Evolutionary conservation across 805 yeast genomes (phyloP), one percentile per base, ranked within the genome.

Genomic region (Yarrowia sp.): DNA sequence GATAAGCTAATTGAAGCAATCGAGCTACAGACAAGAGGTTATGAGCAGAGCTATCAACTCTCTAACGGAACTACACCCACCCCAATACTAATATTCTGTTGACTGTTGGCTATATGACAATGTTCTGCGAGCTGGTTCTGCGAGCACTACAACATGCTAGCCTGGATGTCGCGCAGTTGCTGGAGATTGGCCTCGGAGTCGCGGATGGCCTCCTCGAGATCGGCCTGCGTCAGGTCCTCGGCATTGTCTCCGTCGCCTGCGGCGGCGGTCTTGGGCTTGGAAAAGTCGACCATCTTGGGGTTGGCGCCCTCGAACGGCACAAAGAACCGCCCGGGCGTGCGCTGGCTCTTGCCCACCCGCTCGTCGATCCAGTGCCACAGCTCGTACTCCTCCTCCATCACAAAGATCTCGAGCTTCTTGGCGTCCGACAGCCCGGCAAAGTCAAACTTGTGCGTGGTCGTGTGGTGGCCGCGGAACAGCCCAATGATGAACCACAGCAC

Each of bases 301-400:
- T 61, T 61, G 44, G 55, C 66, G 38, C 66, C 66, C 43, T 61
- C 66, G 20, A 61, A 61, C 36, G 66, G 66, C 19, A 47, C 66
- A 46, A 58, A 58, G 40, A 61, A 46, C 14, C 47, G 43, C 17
- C 53, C 55, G 8, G 53, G 66, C 15, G 66, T 36, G 19, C 55
- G 55, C 36, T 46, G 49, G 20, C 55, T 61, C 66, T 61, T 74
- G 42, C 70, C 60, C 1, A 79, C 77, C 43, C 85, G 80, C 69
- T 79, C 80, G 50, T 81, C 82, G 50, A 90, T 81, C 96, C 96
- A 90, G 55, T 85, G 82, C 95, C 95, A 90, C 52, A 90, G 74
- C 30, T 83, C 82, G 17, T 82, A 80, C 76, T 90, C 92, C 69
- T 86, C 84, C 67, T 81, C 79, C 69, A 79, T 72, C 19, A 76